Percentiles rank a stretch among this genome's conserved stretches.
These are phyloP conservation scores for Alternaria conjuncta DNA, from an alignment of 2,329 filamentous ascomycete species.

Conservation along the genomic window DNA sequence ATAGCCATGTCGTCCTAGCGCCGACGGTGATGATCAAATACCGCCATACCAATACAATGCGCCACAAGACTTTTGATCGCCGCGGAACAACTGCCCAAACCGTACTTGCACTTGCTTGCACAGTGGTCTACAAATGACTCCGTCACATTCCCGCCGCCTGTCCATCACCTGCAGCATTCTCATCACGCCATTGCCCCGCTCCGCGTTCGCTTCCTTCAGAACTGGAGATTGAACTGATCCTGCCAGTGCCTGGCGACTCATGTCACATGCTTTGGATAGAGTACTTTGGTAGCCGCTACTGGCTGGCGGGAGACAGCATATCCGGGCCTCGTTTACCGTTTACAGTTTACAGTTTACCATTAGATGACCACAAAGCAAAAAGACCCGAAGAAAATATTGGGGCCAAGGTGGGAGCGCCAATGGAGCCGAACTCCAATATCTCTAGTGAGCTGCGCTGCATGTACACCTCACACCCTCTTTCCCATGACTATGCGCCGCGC, in stretches of 20 bases:
- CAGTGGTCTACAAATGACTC: neutral
- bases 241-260: neutral
- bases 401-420: neutral
- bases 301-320: neutral
- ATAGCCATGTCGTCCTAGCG: neutral
- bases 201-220: neutral
- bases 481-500: neutral
- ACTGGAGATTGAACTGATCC: neutral
- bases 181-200: conserved; percentile 2
- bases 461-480: neutral
- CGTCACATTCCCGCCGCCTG: neutral
- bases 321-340: neutral
- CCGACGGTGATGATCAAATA: neutral
- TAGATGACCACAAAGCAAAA: neutral
- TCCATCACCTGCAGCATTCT: neutral
- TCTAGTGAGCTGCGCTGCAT: neutral
- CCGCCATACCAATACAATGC: neutral
- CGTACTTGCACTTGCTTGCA: neutral
- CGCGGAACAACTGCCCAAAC: neutral
- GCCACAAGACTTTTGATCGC: neutral
- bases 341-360: neutral
- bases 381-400: neutral
- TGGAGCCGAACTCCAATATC: neutral
- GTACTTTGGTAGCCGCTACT: neutral
- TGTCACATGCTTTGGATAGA: neutral